A percentile compares a stretch with the other conserved stretches of the same genome.
These are phyloP conservation scores for Cyclotella distinguenda DNA, from an alignment of 108 stramenopile species.

Conservation along the genomic window DNA sequence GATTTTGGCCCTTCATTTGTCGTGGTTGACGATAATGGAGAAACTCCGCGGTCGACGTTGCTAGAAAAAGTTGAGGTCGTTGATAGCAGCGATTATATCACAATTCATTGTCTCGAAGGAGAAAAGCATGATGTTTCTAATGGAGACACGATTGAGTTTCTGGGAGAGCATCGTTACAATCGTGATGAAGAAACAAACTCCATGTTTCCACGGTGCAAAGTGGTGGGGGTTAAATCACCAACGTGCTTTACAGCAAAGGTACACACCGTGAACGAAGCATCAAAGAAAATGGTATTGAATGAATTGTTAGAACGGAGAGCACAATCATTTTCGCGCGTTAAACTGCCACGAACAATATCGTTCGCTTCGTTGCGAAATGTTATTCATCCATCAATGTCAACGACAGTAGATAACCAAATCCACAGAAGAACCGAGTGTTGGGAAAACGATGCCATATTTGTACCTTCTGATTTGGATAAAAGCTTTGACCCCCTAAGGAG, in stretches of 20 bases:
- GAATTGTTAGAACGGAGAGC: constrained; percentile 32
- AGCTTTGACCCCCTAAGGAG: constrained; percentile 68
- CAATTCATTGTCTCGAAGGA: constrained; percentile 60
- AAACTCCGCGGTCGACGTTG: constrained; percentile 66
- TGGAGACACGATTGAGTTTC: constrained; percentile 73
- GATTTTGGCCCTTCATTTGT: constrained; percentile 81
- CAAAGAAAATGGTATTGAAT: constrained; percentile 5
- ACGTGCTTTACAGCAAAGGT: constrained; percentile 53
- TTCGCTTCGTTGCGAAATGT: constrained; percentile 63
- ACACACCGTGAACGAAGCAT: constrained; percentile 3
- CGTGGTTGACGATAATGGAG: constrained; percentile 81
- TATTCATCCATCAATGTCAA: constrained; percentile 17
- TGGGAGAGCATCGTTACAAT: constrained; percentile 18
- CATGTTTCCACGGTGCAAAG: constrained; percentile 43
- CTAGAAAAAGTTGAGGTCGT: constrained; percentile 55
- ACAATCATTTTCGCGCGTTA: constrained; percentile 62
- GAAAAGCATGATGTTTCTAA: constrained; percentile 85
- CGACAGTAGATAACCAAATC: constrained; percentile 2
- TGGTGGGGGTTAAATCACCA: constrained; percentile 64
- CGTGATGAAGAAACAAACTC: constrained; percentile 7
- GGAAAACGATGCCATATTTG: constrained; percentile 54
- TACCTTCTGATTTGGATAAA: constrained; percentile 87
- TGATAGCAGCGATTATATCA: constrained; percentile 20
- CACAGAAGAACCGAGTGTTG: constrained; percentile 7
- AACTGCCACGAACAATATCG: constrained; percentile 51